phyloP scores from a whole-genome alignment of 257 asterid genomes.

The Datura wrightii region DNA sequence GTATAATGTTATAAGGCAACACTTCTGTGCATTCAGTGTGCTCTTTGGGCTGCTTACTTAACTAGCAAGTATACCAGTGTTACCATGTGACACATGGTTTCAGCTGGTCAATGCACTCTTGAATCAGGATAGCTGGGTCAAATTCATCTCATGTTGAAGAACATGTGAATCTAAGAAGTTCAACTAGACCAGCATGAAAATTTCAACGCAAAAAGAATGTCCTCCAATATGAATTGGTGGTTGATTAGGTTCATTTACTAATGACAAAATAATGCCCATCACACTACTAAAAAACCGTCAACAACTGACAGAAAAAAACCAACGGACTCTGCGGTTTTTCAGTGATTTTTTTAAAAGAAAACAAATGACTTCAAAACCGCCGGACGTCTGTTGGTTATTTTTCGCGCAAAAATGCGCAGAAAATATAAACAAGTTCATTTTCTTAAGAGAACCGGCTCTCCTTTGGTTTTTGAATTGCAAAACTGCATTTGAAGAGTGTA shows the following conservation, averaged over 20 bases:
- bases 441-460: too few species aligned
- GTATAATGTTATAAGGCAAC: not conserved
- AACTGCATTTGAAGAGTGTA: too few species aligned
- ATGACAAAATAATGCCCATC: not conserved
- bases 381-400: too few species aligned
- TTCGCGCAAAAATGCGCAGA: too few species aligned
- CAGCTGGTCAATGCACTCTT: conserved; percentile 16
- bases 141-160: conserved; percentile 14
- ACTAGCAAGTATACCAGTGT: conserved; percentile 15
- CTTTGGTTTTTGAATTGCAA: too few species aligned
- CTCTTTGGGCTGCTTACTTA: conserved; percentile 16
- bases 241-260: conserved; percentile 21
- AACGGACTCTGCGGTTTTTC: too few species aligned
- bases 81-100: conserved; percentile 19
- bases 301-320: too few species aligned
- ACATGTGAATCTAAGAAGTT: conserved; percentile 23
- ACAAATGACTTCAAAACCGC: too few species aligned
- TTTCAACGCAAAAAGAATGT: conserved; percentile 15
- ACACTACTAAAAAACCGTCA: too few species aligned
- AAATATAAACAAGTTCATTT: too few species aligned
- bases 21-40: conserved; percentile 9
- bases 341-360: too few species aligned
- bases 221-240: not conserved
- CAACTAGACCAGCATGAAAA: not conserved
- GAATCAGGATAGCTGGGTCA: conserved; percentile 16